Percentiles rank a stretch among this genome's conserved stretches.
These are phyloP conservation scores for Globisporangium camurandrum DNA, from an alignment of 352 stramenopile species.

Conservation along the genomic window DNA sequence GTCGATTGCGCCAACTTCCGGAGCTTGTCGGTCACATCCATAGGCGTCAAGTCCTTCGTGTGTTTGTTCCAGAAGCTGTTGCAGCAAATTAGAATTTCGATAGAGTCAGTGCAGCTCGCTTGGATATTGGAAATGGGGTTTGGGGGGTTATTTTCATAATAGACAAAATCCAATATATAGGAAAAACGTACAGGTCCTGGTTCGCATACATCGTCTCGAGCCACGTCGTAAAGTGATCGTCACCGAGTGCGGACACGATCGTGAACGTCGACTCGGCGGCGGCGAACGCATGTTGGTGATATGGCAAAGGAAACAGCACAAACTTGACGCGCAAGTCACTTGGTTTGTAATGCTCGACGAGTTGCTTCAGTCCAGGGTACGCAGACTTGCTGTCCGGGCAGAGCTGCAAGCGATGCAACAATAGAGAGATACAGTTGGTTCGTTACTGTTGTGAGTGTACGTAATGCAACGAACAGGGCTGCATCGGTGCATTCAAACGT, in stretches of 20 bases:
- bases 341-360: conserved; percentile 41
- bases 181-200: conserved; percentile 49
- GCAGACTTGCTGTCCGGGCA: conserved; percentile 68
- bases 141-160: no score
- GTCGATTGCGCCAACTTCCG: conserved; percentile 52
- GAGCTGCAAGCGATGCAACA: conserved; percentile 22
- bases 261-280: conserved; percentile 56
- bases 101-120: not conserved
- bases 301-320: conserved; percentile 71
- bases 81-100: not conserved
- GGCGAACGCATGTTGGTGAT: conserved; percentile 70
- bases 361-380: conserved; percentile 56
- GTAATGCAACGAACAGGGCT: not conserved
- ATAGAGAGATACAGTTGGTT: not conserved
- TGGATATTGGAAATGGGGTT: no score
- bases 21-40: conserved; percentile 62
- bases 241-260: conserved; percentile 49
- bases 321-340: conserved; percentile 62
- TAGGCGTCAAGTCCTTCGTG: conserved; percentile 66
- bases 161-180: no score
- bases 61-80: conserved; percentile 69
- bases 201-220: conserved; percentile 75
- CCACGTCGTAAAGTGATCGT: conserved; percentile 53
- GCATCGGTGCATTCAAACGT: no score
- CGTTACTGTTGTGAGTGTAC: not conserved